A percentile compares a stretch with the other conserved stretches of the same genome.
phyloP scores from a whole-genome alignment of 352 stramenopile species.

The Pelagophyceae sp. region DNA sequence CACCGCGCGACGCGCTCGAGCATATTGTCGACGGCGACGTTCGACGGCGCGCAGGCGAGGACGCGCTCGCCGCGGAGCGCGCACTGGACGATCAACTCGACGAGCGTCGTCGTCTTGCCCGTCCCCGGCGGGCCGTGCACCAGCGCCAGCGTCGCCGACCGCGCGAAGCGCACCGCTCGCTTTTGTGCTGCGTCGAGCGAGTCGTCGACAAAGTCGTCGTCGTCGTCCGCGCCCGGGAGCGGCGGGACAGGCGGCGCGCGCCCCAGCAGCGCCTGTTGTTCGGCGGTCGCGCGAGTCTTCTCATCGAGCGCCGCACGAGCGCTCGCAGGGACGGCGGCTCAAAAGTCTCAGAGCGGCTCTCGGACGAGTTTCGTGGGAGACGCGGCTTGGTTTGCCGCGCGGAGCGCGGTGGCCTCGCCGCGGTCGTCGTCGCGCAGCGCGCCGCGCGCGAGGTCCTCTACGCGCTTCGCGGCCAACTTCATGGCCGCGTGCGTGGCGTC shows the following conservation, averaged over 20 bases:
- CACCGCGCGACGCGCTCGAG: slow-evolving; percentile 79
- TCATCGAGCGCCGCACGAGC: slow-evolving; percentile 28
- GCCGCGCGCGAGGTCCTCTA: neutral
- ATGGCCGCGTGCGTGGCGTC: slow-evolving; percentile 69
- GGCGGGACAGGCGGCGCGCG: slow-evolving; percentile 22
- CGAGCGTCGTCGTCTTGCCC: slow-evolving; percentile 92
- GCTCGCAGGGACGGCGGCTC: slow-evolving; percentile 51
- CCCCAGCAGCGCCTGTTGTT: neutral
- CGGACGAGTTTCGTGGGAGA: no score
- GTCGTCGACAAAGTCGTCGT: slow-evolving; percentile 7
- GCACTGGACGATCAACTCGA: slow-evolving; percentile 88
- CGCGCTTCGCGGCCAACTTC: slow-evolving; percentile 18
- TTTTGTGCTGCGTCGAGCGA: slow-evolving; percentile 62
- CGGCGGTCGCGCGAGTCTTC: neutral
- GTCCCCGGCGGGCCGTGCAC: slow-evolving; percentile 58
- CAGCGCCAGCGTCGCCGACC: neutral
- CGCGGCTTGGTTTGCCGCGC: no score
- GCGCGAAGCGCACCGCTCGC: slow-evolving; percentile 43
- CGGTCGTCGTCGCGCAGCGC: slow-evolving; percentile 28
- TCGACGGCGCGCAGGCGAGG: slow-evolving; percentile 90
- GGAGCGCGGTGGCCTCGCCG: slow-evolving; percentile 50
- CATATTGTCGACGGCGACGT: slow-evolving; percentile 97
- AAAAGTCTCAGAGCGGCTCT: slow-evolving; percentile 54
- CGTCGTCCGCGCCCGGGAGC: slow-evolving; percentile 50
- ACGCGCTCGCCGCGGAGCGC: slow-evolving; percentile 75